phyloP scores from a whole-genome alignment of 371 early-diverging fungal genomes.

The Mortierella sp. region DNA sequence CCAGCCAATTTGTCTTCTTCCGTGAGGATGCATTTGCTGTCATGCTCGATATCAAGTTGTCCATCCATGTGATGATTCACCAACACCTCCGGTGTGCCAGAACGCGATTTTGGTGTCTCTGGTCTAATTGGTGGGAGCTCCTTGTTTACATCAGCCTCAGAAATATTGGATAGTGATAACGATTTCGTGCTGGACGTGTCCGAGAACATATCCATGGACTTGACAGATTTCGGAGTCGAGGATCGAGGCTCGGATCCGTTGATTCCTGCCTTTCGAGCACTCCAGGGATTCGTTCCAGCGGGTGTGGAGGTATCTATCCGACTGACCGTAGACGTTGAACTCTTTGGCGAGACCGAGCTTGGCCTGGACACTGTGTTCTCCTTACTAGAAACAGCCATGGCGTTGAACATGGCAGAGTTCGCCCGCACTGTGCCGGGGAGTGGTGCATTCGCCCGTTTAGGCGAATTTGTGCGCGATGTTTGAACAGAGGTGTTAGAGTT shows the following conservation, averaged over 20 bases:
- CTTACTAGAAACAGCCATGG: slow-evolving; percentile 11
- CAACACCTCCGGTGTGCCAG: background rate
- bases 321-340: background rate
- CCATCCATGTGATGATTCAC: background rate
- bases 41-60: slow-evolving; percentile 16
- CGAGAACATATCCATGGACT: slow-evolving; percentile 1
- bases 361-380: background rate
- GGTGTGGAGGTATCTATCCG: slow-evolving; percentile 8
- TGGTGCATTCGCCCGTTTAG: background rate
- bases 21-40: slow-evolving; percentile 38
- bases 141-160: slow-evolving; percentile 25
- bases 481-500: background rate
- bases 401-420: slow-evolving; percentile 40
- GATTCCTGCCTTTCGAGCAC: slow-evolving; percentile 23
- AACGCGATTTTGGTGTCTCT: slow-evolving; percentile 2
- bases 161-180: slow-evolving; percentile 2
- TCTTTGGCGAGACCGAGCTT: slow-evolving; percentile 10
- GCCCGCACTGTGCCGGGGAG: slow-evolving; percentile 30
- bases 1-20: slow-evolving; percentile 17
- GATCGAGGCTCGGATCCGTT: background rate
- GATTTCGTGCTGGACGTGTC: background rate
- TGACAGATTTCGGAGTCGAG: background rate
- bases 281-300: slow-evolving; percentile 22
- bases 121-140: slow-evolving; percentile 37
- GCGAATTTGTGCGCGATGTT: background rate